Evolutionary conservation across 1,284 basidiomycete genomes (phyloP), one percentile per base, ranked within the genome.

Genomic region (Puccinia triticina): DNA sequence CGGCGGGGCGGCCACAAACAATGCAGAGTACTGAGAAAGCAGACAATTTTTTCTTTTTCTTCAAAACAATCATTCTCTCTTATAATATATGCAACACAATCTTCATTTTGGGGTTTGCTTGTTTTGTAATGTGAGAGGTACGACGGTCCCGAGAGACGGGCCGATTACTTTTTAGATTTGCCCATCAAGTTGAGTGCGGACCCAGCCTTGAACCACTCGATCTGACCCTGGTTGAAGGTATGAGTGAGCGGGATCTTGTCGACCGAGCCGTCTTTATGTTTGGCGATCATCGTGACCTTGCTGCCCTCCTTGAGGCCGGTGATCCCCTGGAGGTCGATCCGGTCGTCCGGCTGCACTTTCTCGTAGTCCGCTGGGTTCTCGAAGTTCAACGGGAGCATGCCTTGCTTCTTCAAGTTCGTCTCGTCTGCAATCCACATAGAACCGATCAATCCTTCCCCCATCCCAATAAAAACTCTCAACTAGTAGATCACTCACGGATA

Each of bases 331-430:
- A 97, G 94, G 85, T 92, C 91, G 83, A 97, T 91, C 87, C 91
- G 91, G 89, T 97, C 95, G 84, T 90, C 89, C 34, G 94, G 93
- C 85, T 89, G 90, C 85, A 96, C 88, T 89, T 93, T 94, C 87
- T 96, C 93, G 88, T 98, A 98, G 88, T 97, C 95, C 84, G 90
- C 93, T 16, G 92, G 90, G 89, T 97, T 90, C 83, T 88, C 92
- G 87, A 97, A 96, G 84, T 93, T 96, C 84, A 96, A 89, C 1
- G 94, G 93, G 84, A 96, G 93, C 93, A 96, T 94, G 85, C 94
- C 94, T 89, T 95, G 94, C 91, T 95, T 97, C 92, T 96, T 96
- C 90, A 96, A 90, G 91, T 97, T 97, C 88, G 93, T 94, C 69
- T 80, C 61, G 72, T 76, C 72, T 80, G 23, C 11, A 40, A 84